Evolutionary conservation across 805 yeast genomes (phyloP), one percentile per base, ranked within the genome.

Genomic region (Diddensiella caesifluorescens): DNA sequence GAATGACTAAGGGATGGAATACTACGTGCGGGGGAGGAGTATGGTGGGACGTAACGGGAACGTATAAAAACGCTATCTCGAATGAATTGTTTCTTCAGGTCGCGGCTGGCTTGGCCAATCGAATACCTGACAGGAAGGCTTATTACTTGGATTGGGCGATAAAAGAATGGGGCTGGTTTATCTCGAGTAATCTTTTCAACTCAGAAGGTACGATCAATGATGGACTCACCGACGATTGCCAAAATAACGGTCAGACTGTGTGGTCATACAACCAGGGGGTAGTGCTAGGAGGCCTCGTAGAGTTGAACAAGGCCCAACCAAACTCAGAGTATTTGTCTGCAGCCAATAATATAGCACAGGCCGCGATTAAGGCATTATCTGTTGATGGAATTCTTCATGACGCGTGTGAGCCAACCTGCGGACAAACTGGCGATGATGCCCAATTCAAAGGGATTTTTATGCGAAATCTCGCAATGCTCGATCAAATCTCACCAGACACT

Each of bases 211-310:
- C 35, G 9, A 35, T 43, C 35, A 46, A 43, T 30, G 50, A 46
- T 34, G 50, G 50, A 7, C 22, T 46, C 33, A 18, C 21, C 15
- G 13, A 19, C 18, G 4, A 20, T 5, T 31, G 37, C n/a, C 19
- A 33, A 15, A 43, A 36, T 23, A 40, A 43, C 21, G 42, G 40
- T 20, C 39, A 41, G 19, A 15, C 23, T 10, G 38, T 25, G 2
- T 46, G 46, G 45, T 30, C 47, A 6, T 46, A 46, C 28, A 46
- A 46, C 39, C 50, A 46, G 22, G 50, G 50, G 2, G 47, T 46
- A 10, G 38, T 46, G 2, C 38, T 46, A 6, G 50, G 47, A 4
- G 50, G 39, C 4, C 21, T 46, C 19, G 44, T 46, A 2, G 50
- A 46, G 19, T 27, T 43, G n/a, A 25, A 28, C 38, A 18, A 28